phyloP scores from a whole-genome alignment of 2,329 filamentous ascomycete genomes.

The Aspergillus candidus region DNA sequence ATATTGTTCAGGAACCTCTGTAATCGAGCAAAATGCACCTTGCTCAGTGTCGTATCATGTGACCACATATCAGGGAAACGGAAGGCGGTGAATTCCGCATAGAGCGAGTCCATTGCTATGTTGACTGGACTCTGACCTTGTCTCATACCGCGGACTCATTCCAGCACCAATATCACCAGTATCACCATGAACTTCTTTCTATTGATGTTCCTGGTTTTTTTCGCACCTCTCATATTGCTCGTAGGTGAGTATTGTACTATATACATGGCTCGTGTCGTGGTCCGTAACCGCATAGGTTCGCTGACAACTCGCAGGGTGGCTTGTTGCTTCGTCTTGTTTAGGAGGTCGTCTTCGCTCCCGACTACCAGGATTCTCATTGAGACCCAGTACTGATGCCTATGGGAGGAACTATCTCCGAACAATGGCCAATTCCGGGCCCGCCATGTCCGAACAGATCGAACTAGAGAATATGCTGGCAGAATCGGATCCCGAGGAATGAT shows the following conservation, averaged over 20 bases:
- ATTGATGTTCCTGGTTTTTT: slow-evolving; percentile 32
- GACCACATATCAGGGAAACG: too few species aligned
- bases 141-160: not conserved
- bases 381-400: slow-evolving; percentile 44
- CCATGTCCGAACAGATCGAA: slow-evolving; percentile 57
- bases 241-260: slow-evolving; percentile 23
- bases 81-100: too few species aligned
- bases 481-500: slow-evolving; percentile 31
- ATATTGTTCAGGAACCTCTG: too few species aligned
- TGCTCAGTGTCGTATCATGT: too few species aligned
- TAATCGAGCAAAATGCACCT: too few species aligned
- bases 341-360: slow-evolving; percentile 48
- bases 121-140: not conserved
- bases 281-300: not conserved
- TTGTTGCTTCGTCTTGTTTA: slow-evolving; percentile 51
- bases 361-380: slow-evolving; percentile 40
- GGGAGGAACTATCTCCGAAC: slow-evolving; percentile 52
- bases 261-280: not conserved
- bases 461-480: slow-evolving; percentile 55
- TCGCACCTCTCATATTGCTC: slow-evolving; percentile 32
- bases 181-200: slow-evolving; percentile 29
- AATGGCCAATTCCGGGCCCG: slow-evolving; percentile 49
- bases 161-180: not conserved
- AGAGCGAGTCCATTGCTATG: too few species aligned
- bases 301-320: slow-evolving; percentile 38